Conservation (phyloP, 352 stramenopile genomes). For the Globisporangium nagaii region DNA sequence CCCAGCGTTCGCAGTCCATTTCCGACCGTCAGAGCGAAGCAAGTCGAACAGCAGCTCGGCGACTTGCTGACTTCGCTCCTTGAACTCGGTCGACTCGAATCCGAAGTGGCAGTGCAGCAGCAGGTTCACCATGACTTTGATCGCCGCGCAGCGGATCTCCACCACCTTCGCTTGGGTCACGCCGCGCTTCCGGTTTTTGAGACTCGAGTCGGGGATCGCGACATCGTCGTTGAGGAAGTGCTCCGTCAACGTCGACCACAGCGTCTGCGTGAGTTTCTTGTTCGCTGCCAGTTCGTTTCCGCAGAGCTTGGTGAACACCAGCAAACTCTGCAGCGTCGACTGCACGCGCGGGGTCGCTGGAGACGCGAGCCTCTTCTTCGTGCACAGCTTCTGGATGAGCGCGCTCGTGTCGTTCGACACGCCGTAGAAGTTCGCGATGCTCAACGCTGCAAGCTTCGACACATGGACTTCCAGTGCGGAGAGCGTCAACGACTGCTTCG, state of each 20-base stretch:
- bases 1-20: slow-evolving; percentile 28
- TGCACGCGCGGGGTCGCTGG: slow-evolving; percentile 14
- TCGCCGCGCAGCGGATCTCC: slow-evolving; percentile 49
- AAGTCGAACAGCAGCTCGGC: slow-evolving; percentile 52
- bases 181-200: slow-evolving; percentile 12
- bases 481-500: slow-evolving; percentile 18
- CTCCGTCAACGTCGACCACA: slow-evolving; percentile 48
- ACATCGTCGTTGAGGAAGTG: slow-evolving; percentile 27
- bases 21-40: slow-evolving; percentile 51
- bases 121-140: slow-evolving; percentile 60
- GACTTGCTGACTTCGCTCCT: slow-evolving; percentile 27
- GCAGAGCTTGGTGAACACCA: slow-evolving; percentile 60
- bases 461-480: slow-evolving; percentile 28
- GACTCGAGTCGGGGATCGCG: not conserved
- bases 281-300: slow-evolving; percentile 19
- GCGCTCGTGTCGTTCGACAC: slow-evolving; percentile 23
- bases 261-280: slow-evolving; percentile 14
- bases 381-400: slow-evolving; percentile 46
- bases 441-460: slow-evolving; percentile 46
- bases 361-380: slow-evolving; percentile 35
- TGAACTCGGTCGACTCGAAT: slow-evolving; percentile 9
- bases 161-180: slow-evolving; percentile 24
- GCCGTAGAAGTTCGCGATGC: slow-evolving; percentile 44
- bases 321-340: slow-evolving; percentile 49
- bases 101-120: slow-evolving; percentile 33